Percentiles rank a stretch among this genome's conserved stretches.
Evolutionary conservation across 169 alveolate genomes (phyloP).

Genomic region (Cardiosporidium cionae): DNA sequence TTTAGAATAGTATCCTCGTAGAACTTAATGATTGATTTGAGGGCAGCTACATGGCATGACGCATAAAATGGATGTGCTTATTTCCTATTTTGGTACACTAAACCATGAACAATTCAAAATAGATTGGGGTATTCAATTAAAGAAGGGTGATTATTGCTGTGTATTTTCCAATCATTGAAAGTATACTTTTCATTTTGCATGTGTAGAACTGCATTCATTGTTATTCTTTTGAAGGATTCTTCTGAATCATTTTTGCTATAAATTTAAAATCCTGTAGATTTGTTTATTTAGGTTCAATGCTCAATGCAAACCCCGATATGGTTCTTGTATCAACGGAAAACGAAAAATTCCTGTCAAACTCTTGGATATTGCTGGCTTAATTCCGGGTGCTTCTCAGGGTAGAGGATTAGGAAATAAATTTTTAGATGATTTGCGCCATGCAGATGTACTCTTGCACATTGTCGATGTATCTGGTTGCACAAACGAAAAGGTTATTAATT

Average conservation of each 20-base stretch:
- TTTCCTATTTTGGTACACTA: too few species aligned
- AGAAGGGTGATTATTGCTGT: too few species aligned
- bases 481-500: constrained; percentile 47
- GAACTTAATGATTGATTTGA: too few species aligned
- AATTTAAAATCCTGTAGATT: too few species aligned
- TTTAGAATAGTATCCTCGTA: too few species aligned
- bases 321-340: constrained; percentile 39
- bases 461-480: constrained; percentile 57
- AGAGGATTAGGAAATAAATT: constrained; percentile 52
- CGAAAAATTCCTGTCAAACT: constrained; percentile 42
- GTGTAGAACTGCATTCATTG: neutral
- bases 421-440: constrained; percentile 46
- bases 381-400: constrained; percentile 52
- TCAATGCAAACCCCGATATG: constrained; percentile 42
- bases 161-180: too few species aligned
- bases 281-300: constrained; percentile 6
- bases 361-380: constrained; percentile 49
- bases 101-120: too few species aligned
- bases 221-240: too few species aligned
- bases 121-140: too few species aligned
- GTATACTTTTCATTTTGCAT: neutral
- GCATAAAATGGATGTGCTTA: too few species aligned
- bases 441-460: constrained; percentile 45
- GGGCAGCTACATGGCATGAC: too few species aligned
- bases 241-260: too few species aligned